Percentiles rank a stretch among this genome's conserved stretches.
Evolutionary conservation across 2,329 filamentous ascomycete species (phyloP).

Genomic region (Penicillium sp.): DNA sequence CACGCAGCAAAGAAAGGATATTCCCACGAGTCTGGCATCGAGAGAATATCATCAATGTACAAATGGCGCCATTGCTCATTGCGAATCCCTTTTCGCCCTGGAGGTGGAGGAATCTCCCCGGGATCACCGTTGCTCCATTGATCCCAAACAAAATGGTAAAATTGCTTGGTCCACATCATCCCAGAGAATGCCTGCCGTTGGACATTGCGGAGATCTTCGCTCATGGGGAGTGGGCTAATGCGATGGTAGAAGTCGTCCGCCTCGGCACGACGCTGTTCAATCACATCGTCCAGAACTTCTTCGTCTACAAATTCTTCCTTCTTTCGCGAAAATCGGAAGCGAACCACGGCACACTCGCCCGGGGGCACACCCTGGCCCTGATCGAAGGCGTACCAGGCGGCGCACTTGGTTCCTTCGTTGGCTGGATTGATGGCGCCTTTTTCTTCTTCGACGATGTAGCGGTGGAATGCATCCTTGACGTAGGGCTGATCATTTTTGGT

Average conservation of each 20-base stretch:
- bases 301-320: slow-evolving; percentile 78
- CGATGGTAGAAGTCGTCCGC: slow-evolving; percentile 95
- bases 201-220: slow-evolving; percentile 88
- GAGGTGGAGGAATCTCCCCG: slow-evolving; percentile 75
- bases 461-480: slow-evolving; percentile 93
- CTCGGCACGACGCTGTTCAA: slow-evolving; percentile 79
- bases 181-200: slow-evolving; percentile 90
- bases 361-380: slow-evolving; percentile 80
- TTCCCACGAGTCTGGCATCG: slow-evolving; percentile 98
- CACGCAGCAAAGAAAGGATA: slow-evolving; percentile 97
- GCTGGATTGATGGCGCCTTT: slow-evolving; percentile 76
- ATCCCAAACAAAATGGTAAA: slow-evolving; percentile 95
- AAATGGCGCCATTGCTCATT: slow-evolving; percentile 93
- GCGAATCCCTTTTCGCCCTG: slow-evolving; percentile 69
- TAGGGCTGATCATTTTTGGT: slow-evolving; percentile 74
- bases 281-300: slow-evolving; percentile 82
- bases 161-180: slow-evolving; percentile 98
- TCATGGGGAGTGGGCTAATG: slow-evolving; percentile 87
- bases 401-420: slow-evolving; percentile 76
- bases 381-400: slow-evolving; percentile 87
- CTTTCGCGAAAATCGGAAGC: slow-evolving; percentile 77
- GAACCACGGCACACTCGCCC: slow-evolving; percentile 90
- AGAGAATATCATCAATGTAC: slow-evolving; percentile 88
- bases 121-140: slow-evolving; percentile 97
- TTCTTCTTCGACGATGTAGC: slow-evolving; percentile 75